These are phyloP conservation scores for Lecanicillium sp. DNA, from an alignment of 2,329 filamentous ascomycete species.

Conservation along the genomic window DNA sequence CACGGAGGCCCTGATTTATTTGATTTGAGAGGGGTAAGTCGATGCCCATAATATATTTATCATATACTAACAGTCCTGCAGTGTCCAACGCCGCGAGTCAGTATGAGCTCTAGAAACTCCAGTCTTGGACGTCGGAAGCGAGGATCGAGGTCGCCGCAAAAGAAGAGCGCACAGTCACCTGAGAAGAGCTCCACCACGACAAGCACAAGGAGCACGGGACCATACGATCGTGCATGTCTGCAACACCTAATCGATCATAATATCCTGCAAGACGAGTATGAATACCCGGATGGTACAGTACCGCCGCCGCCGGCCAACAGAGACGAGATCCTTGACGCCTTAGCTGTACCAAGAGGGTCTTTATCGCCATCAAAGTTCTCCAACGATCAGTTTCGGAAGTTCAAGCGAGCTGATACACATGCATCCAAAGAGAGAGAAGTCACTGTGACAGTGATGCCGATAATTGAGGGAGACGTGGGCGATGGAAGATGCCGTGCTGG, in stretches of 20 bases:
- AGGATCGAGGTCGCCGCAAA: neutral
- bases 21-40: neutral
- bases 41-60: neutral
- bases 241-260: conserved; percentile 9
- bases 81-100: neutral
- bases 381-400: conserved; percentile 21
- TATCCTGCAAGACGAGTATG: conserved; percentile 5
- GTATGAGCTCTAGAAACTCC: neutral
- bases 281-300: neutral
- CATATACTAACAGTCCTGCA: neutral
- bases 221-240: conserved; percentile 8
- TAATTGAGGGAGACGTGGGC: conserved; percentile 19
- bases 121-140: neutral
- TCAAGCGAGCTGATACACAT: conserved; percentile 18
- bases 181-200: neutral
- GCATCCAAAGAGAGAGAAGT: conserved; percentile 27
- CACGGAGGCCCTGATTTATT: neutral
- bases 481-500: conserved; percentile 16
- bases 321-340: neutral
- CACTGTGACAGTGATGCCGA: conserved; percentile 20
- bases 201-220: conserved; percentile 1
- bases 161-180: neutral
- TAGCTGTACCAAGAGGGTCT: conserved; percentile 14
- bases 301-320: conserved; percentile 7
- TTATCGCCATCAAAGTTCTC: conserved; percentile 29